Evolutionary conservation across 1,284 basidiomycete species (phyloP).

Genomic region (Takashimella koratensis): DNA sequence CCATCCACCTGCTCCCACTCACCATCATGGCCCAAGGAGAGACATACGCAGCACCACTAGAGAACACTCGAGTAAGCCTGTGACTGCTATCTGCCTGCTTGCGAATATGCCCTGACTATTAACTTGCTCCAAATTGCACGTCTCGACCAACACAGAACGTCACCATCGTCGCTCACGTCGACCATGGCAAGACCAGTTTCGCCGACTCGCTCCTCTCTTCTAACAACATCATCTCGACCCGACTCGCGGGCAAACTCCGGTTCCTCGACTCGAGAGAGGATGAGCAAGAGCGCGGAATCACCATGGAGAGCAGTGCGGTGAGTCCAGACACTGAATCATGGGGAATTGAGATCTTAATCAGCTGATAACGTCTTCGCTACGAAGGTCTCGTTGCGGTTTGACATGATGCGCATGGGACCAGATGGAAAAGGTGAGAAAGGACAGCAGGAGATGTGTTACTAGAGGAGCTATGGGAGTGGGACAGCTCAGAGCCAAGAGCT

Average conservation of each 20-base stretch:
- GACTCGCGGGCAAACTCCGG: slow-evolving; percentile 93
- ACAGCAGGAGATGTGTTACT: not conserved
- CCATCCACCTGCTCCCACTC: too few species aligned
- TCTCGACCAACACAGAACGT: slow-evolving; percentile 45
- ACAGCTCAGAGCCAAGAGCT: too few species aligned
- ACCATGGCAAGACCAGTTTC: slow-evolving; percentile 88
- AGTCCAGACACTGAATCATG: slow-evolving; percentile 12
- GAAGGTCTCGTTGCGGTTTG: slow-evolving; percentile 70
- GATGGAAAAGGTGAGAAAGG: slow-evolving; percentile 31
- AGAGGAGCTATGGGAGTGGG: not conserved
- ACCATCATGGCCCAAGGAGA: slow-evolving; percentile 11
- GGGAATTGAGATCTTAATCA: too few species aligned
- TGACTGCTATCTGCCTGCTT: not conserved
- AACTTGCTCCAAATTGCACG: not conserved
- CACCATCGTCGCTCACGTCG: slow-evolving; percentile 50
- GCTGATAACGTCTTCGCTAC: not conserved
- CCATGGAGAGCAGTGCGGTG: slow-evolving; percentile 95
- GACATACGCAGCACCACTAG: slow-evolving; percentile 43
- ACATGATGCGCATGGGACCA: slow-evolving; percentile 58
- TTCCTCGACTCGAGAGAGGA: slow-evolving; percentile 96
- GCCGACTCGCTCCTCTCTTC: slow-evolving; percentile 94
- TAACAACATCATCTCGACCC: slow-evolving; percentile 93
- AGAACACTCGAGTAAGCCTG: slow-evolving; percentile 45
- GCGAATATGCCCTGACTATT: not conserved
- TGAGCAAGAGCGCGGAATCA: slow-evolving; percentile 96